Evolutionary conservation across 306 rosid genomes (phyloP).

Genomic region (Cotoneaster glaucophyllus): DNA sequence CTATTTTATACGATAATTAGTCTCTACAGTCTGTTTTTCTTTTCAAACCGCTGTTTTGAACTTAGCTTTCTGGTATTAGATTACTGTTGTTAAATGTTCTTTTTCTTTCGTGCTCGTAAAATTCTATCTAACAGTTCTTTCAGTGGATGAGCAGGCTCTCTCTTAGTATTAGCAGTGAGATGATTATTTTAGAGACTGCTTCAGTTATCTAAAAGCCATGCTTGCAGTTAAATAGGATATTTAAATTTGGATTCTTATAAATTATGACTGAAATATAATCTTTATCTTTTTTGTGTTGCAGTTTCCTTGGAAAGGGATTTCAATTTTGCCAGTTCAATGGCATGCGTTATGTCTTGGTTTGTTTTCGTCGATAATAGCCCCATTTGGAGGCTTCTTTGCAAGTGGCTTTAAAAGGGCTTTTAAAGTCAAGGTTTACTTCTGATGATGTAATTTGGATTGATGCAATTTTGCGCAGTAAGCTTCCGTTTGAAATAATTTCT

Average conservation of each 20-base stretch:
- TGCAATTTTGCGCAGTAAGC: not conserved
- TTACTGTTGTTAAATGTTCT: not conserved
- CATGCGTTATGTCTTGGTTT: slow-evolving; percentile 85
- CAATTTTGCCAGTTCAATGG: slow-evolving; percentile 83
- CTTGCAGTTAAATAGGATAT: not conserved
- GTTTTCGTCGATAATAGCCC: slow-evolving; percentile 95
- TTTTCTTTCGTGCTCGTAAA: not conserved
- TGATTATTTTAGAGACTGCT: not conserved
- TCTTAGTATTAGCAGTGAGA: slow-evolving; percentile 12
- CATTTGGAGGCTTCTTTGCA: slow-evolving; percentile 99
- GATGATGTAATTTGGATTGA: not conserved
- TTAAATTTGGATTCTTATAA: slow-evolving; percentile 14
- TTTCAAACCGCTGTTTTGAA: too few relatives aligned
- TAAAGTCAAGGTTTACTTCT: slow-evolving; percentile 67
- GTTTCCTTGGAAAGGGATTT: slow-evolving; percentile 80
- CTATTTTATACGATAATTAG: not conserved
- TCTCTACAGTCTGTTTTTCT: not conserved
- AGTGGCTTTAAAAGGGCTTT: slow-evolving; percentile 99
- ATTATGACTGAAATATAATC: slow-evolving; percentile 2
- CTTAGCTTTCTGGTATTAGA: too few relatives aligned
- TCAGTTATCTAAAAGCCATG: slow-evolving; percentile 2
- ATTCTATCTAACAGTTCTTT: not conserved
- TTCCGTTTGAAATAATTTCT: slow-evolving; percentile 9
- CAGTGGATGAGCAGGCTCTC: not conserved
- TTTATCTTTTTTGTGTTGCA: slow-evolving; percentile 20